Base-by-base conservation (phyloP, 1,284 basidiomycete genomes). In the Ceratobasidium sp. region DNA sequence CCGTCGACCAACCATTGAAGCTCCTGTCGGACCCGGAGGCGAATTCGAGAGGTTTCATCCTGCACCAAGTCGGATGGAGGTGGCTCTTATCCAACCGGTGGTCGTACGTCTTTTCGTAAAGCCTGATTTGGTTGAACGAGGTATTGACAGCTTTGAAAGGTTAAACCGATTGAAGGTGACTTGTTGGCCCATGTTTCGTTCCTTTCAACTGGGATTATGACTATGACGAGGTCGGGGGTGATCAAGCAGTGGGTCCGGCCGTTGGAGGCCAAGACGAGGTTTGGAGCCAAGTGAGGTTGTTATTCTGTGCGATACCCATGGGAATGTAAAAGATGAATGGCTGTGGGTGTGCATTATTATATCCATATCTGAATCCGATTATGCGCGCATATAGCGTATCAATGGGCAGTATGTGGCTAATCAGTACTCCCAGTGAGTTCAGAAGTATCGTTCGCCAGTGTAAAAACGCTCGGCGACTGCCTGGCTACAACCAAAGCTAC, bases 61-160 rank as follows among this genome's bases (percentile, higher is more conserved):
- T 16, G 91, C 96, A 1, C 93, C 94, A 1, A 92, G 93, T 1
- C 85, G 94, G 30, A 93, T 92, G 74, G 95, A 97, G 76, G 90
- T 97, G 5, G 92, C 95, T 3, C 87, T 94, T 32, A 88, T 97
- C 2, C 96, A 97, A 78, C 96, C 96, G 30, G 93, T 97, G 43
- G 83, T 97, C 76, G 93, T 94, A 78, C 76, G 91, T 85, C 4
- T 0, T 72, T 78, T 18, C 76, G 52, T 72, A 9, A n/a, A 48
- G 28, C 21, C 1, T 52, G 34, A 45, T 14, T 53, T n/a, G 21
- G 43, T n/a, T 43, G 43, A 48, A 55, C n/a, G 28, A 21, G 32
- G n/a, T 9, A 34, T 57, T 32, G 53, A 28, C 28, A 6, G 36
- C 12, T 12, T 9, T 30, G 73, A 0, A 77, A 94, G 92, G 85